Base-by-base conservation (phyloP, 108 stramenopile genomes). In the Ochromonas danica region DNA sequence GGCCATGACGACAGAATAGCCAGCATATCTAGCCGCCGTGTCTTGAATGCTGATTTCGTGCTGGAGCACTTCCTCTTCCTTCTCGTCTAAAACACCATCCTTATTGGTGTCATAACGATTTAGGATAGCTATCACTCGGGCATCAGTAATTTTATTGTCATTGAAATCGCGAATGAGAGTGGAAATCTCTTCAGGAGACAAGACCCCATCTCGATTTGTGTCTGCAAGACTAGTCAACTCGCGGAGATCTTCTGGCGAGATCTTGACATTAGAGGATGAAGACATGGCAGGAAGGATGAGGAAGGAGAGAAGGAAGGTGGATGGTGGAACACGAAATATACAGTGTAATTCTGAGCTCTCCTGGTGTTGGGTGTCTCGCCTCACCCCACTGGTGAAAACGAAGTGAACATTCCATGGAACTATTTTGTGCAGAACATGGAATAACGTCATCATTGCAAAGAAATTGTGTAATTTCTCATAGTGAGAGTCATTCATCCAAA, bases 121-220 rank as follows among this genome's bases (percentile, higher is more conserved):
- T 36, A 67, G 25, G 6, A 67, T 67, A 6, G 6, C 35, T 6
- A 67, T 3, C 27, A 67, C 63, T 67, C 63, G 3, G 33, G 27
- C 30, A 67, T 67, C 63, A 36, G 17, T 67, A 25, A 67, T 67
- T 36, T 67, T 67, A 35, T 67, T 67, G 17, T 67, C 35, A 36
- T 67, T 67, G 63, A 14, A 67, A 36, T 67, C 63, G 17, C 25
- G 17, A 67, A 67, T 33, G 14, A 67, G 3, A 3, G 17, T 22
- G 10, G 6, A 6, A 10, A 67, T 31, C 25, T 67, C 63, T 36
- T 67, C 63, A 6, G 3, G 3, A 10, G 14, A 6, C 31, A 67
- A 67, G 14, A 25, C 6, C 27, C 31, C 31, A 33, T 67, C 31
- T 14, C 63, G 6, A 36, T 67, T 33, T 36, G 6, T 36, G 25